A percentile compares a stretch with the other conserved stretches of the same genome.
phyloP scores from a whole-genome alignment of 495 filamentous ascomycete species.

The Penicillium longicatenatum region DNA sequence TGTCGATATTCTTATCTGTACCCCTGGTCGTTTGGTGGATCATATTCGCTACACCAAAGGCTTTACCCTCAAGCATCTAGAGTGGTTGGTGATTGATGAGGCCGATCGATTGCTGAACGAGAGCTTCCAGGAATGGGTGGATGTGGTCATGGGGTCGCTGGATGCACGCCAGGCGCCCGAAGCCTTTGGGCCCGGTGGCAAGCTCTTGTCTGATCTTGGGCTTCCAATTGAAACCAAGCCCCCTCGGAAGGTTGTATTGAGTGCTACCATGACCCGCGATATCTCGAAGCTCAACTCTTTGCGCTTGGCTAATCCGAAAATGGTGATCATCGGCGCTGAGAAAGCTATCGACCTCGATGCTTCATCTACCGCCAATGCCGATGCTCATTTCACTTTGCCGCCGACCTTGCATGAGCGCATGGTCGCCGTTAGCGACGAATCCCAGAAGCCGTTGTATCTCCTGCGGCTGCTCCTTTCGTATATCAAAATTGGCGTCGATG shows the following conservation, averaged over 20 bases:
- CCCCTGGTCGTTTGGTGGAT: slow-evolving; percentile 89
- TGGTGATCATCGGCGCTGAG: slow-evolving; percentile 69
- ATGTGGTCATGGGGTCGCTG: slow-evolving; percentile 66
- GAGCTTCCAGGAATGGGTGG: slow-evolving; percentile 90
- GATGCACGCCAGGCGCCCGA: slow-evolving; percentile 50
- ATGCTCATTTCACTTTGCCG: slow-evolving; percentile 62
- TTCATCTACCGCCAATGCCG: slow-evolving; percentile 23
- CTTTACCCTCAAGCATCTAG: slow-evolving; percentile 74
- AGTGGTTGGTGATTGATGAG: slow-evolving; percentile 94
- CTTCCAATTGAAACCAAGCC: slow-evolving; percentile 42
- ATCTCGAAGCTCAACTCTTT: slow-evolving; percentile 75
- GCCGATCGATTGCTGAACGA: slow-evolving; percentile 90
- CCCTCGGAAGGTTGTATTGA: slow-evolving; percentile 75
- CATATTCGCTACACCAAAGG: slow-evolving; percentile 85
- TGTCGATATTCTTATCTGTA: slow-evolving; percentile 88
- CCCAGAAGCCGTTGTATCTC: slow-evolving; percentile 84
- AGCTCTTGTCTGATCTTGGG: slow-evolving; percentile 38
- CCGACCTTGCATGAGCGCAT: slow-evolving; percentile 69
- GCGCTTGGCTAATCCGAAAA: slow-evolving; percentile 69
- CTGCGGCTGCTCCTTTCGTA: slow-evolving; percentile 43
- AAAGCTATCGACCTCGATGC: slow-evolving; percentile 36
- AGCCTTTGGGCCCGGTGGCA: slow-evolving; percentile 49
- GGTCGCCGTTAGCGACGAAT: slow-evolving; percentile 71
- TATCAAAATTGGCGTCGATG: slow-evolving; percentile 32
- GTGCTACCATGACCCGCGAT: slow-evolving; percentile 92